These are phyloP conservation scores for Myxozyma vanderwaltii DNA, from an alignment of 805 yeast genomes.

Conservation along the genomic window DNA sequence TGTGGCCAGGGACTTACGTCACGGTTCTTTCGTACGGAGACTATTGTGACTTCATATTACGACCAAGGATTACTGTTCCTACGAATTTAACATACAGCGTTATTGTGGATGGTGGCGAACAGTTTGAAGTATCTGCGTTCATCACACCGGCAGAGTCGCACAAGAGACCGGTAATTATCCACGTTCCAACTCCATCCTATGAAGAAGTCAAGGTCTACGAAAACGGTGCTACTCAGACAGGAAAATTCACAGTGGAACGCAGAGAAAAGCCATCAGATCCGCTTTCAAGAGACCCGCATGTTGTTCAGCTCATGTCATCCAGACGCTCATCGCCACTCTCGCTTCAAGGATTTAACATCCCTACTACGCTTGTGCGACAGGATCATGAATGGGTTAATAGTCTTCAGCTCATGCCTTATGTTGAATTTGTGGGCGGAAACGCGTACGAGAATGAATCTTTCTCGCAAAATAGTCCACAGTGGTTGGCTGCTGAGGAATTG, in stretches of 20 bases:
- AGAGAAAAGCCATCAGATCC: background rate
- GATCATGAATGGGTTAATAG: conserved; percentile 16
- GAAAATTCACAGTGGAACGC: background rate
- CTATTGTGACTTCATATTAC: conserved; percentile 24
- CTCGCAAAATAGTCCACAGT: conserved; percentile 20
- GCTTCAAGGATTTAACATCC: conserved; percentile 20
- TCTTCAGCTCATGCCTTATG: conserved; percentile 20
- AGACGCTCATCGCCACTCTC: conserved; percentile 24
- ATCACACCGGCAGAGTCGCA: conserved; percentile 8
- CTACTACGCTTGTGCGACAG: conserved; percentile 22
- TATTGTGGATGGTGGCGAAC: conserved; percentile 25
- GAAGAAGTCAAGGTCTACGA: background rate
- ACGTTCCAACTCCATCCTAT: conserved; percentile 10
- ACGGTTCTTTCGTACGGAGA: conserved; percentile 30
- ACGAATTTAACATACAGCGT: conserved; percentile 23
- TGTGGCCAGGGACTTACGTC: conserved; percentile 34
- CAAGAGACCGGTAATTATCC: conserved; percentile 19
- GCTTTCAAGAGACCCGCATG: conserved; percentile 22
- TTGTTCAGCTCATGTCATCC: conserved; percentile 24
- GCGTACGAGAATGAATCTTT: conserved; percentile 8
- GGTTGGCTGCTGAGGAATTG: conserved; percentile 24
- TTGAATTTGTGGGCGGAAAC: conserved; percentile 31
- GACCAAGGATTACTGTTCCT: conserved; percentile 14
- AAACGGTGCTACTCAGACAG: background rate
- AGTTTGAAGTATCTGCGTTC: conserved; percentile 12